Evolutionary conservation across 2,329 filamentous ascomycete species (phyloP).

Genomic region (Bipolaris victoriae): DNA sequence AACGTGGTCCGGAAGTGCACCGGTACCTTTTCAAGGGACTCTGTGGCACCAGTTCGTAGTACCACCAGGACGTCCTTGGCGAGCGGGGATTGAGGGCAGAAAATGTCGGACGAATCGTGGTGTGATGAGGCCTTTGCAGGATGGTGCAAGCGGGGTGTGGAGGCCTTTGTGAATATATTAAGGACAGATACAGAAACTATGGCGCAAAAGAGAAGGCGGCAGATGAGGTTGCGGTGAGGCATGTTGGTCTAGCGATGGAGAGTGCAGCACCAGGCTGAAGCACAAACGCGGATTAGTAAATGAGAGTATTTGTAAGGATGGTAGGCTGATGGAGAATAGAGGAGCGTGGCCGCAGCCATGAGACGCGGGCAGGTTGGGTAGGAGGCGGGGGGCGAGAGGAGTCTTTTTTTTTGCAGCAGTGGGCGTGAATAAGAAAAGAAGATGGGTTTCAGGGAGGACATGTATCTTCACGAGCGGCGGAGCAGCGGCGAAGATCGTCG

Average conservation of each 20-base stretch:
- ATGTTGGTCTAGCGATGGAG: slow-evolving; percentile 23
- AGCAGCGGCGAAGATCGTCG: slow-evolving; percentile 26
- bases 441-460: slow-evolving; percentile 13
- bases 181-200: slow-evolving; percentile 44
- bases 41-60: slow-evolving; percentile 66
- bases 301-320: slow-evolving; percentile 8
- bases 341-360: slow-evolving; percentile 20
- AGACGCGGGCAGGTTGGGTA: slow-evolving; percentile 15
- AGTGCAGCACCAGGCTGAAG: slow-evolving; percentile 30
- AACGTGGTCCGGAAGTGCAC: slow-evolving; percentile 64
- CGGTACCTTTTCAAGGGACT: slow-evolving; percentile 63
- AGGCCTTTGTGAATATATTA: slow-evolving; percentile 42
- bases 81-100: slow-evolving; percentile 43
- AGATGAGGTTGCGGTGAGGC: slow-evolving; percentile 43
- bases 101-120: slow-evolving; percentile 25
- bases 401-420: slow-evolving; percentile 1
- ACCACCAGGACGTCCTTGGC: slow-evolving; percentile 62
- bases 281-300: slow-evolving; percentile 8
- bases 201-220: slow-evolving; percentile 41
- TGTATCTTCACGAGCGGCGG: slow-evolving; percentile 14
- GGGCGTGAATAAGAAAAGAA: slow-evolving; percentile 14
- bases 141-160: slow-evolving; percentile 38
- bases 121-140: slow-evolving; percentile 31
- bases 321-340: slow-evolving; percentile 17
- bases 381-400: slow-evolving; percentile 8